These are phyloP conservation scores for Hygrocybe punicea DNA, from an alignment of 768 basidiomycete genomes.

Conservation along the genomic window DNA sequence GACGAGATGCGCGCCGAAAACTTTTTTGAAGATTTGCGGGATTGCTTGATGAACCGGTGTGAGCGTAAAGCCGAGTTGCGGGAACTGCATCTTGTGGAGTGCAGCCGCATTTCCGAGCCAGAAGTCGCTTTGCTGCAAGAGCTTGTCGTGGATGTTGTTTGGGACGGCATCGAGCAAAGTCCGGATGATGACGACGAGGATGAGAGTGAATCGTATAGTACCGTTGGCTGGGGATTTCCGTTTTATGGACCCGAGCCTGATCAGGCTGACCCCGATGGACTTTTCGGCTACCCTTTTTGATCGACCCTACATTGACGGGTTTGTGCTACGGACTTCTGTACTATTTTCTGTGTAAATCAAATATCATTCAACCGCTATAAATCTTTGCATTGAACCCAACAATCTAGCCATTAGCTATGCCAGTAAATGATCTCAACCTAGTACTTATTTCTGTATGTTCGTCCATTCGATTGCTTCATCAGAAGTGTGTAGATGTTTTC, in stretches of 20 bases:
- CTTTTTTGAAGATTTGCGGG: conserved; percentile 12
- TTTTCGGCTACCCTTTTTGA: background rate
- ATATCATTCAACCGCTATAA: no score
- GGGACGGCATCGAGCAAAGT: conserved; percentile 33
- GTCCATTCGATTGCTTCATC: no score
- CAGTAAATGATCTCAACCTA: no score
- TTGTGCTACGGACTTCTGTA: background rate
- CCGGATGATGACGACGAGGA: conserved; percentile 19
- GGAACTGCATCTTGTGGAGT: conserved; percentile 27
- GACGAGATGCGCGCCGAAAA: conserved; percentile 4
- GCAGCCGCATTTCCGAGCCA: conserved; percentile 18
- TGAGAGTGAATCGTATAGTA: background rate
- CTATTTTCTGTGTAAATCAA: no score
- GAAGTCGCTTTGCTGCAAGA: conserved; percentile 26
- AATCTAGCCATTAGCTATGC: no score
- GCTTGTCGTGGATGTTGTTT: conserved; percentile 31
- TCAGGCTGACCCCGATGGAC: background rate
- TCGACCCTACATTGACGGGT: background rate
- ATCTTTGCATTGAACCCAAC: no score
- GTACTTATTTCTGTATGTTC: no score
- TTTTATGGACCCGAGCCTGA: background rate
- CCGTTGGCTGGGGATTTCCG: background rate
- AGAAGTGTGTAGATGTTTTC: no score
- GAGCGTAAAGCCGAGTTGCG: conserved; percentile 30
- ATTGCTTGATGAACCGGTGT: conserved; percentile 31